Evolutionary conservation across 345 rosid genomes (phyloP), one percentile per base, ranked within the genome.

Genomic region (Physaria fendleri): DNA sequence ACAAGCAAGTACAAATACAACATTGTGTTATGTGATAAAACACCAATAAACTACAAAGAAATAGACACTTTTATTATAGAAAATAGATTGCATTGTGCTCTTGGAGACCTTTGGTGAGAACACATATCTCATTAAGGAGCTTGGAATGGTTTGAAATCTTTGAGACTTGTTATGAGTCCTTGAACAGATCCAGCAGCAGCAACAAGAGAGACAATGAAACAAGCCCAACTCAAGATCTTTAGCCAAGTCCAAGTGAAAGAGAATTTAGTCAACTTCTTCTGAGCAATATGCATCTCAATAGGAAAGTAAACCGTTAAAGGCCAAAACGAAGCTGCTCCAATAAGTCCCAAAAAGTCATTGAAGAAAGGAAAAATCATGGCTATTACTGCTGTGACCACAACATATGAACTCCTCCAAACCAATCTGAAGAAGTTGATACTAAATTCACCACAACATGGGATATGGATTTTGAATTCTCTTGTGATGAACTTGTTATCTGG

Each of bases 281-380:
- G 73, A 1, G 85, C 82, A 13, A 91, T 85, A 78, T 85, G 77
- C 92, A 91, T 85, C 72, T 91, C 98, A 15, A 85, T 66, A 0
- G 98, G 98, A 40, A 91, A 87, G 68, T 83, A 85, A 5, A 91
- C 98, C 1, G 98, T 82, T 37, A 91, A 65, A 12, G 98, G 98
- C 89, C 92, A 91, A 45, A 91, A 91, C 1, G 96, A 82, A 5
- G 76, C 80, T 0, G 96, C 95, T 24, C 98, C 98, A 0, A 91
- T 67, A 10, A 91, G 88, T n/a, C 95, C 96, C 48, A 88, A 53
- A 71, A 88, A 84, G 50, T 79, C 88, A 16, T 88, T 91, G 84
- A 91, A 91, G 81, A 91, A 88, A 2, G 98, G 98, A 29, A 91
- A 74, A 38, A 88, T 68, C 98, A 85, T 88, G 17, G 98, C 98